Percentiles rank a stretch among this genome's conserved stretches.
Evolutionary conservation across 768 basidiomycete species (phyloP).

Genomic region (Pisolithus marmoratus): DNA sequence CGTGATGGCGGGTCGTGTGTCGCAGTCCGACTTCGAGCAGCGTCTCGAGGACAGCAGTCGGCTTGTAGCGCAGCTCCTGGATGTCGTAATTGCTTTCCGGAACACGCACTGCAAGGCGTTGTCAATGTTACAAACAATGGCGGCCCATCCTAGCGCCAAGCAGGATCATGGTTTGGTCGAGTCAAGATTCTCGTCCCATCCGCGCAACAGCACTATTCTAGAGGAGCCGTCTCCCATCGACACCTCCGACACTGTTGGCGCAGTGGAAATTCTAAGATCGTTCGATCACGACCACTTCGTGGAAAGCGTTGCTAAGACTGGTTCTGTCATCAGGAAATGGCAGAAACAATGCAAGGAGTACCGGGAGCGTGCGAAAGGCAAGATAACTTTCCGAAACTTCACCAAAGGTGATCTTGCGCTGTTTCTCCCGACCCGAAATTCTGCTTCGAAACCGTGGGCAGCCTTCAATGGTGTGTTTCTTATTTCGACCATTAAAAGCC

Average conservation of each 20-base stretch:
- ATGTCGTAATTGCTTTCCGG: slow-evolving; percentile 73
- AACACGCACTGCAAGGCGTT: slow-evolving; percentile 72
- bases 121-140: slow-evolving; percentile 52
- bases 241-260: slow-evolving; percentile 65
- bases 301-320: slow-evolving; percentile 75
- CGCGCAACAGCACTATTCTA: slow-evolving; percentile 45
- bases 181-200: slow-evolving; percentile 42
- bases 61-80: slow-evolving; percentile 75
- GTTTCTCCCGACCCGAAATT: slow-evolving; percentile 94
- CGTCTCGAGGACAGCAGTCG: slow-evolving; percentile 59
- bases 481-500: too few species aligned
- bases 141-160: slow-evolving; percentile 45
- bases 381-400: slow-evolving; percentile 95
- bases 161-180: slow-evolving; percentile 38
- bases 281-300: slow-evolving; percentile 85
- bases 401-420: slow-evolving; percentile 91
- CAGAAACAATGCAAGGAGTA: slow-evolving; percentile 97
- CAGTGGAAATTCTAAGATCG: slow-evolving; percentile 61
- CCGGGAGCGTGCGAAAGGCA: slow-evolving; percentile 90
- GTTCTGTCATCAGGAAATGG: slow-evolving; percentile 91
- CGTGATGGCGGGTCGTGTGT: slow-evolving; percentile 58
- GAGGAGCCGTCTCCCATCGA: slow-evolving; percentile 72
- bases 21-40: slow-evolving; percentile 63
- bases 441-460: slow-evolving; percentile 92
- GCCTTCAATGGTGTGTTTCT: slow-evolving; percentile 84